Evolutionary conservation across 2,329 filamentous ascomycete species (phyloP), one percentile per base, ranked within the genome.

Genomic region (Neofusicoccum umdonicola): DNA sequence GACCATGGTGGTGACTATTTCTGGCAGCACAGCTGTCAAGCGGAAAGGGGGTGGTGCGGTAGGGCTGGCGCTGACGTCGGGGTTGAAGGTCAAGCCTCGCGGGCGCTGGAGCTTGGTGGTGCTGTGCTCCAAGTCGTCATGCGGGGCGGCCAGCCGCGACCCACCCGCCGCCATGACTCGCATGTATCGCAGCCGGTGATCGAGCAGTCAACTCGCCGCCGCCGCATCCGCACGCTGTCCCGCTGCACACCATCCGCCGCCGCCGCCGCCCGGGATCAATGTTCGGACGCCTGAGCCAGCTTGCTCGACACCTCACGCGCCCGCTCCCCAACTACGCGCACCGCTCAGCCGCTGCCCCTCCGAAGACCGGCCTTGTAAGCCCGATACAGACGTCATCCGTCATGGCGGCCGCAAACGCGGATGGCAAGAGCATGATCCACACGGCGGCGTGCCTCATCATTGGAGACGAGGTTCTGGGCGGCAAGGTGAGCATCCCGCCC

Each of bases 381-480:
- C 45, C 50, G 61, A 74, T 75, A 68, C 63, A 64, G 44, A 75
- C 76, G 76, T 78, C 76, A 75, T 73, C 74, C 56, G 71, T 73
- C 67, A 82, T 84, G 71, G 81, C 83, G 66, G 64, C 66, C 51
- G 54, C 66, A 37, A 54, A 68, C 41, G 82, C 86, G 72, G 83
- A 85, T 68, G 84, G 84, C 72, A 81, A 84, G 71, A 83, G 88
- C 73, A 88, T 85, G 66, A 96, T 98, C 70, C 88, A 92, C 74
- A 97, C 93, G 52, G 95, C 94, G 11, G 94, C 90, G 64, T 96
- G 92, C 77, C 80, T 98, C 68, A 93, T 99, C 66, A 98, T 99
- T 71, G 94, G 94, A n/a, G 94, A 98, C 79, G 94, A 97, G 78
- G 93, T 98, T 4, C 83, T 98, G 3, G 93, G 93, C 22, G 94